Evolutionary conservation across 257 asterid genomes (phyloP).

Genomic region (Verbena officinalis): DNA sequence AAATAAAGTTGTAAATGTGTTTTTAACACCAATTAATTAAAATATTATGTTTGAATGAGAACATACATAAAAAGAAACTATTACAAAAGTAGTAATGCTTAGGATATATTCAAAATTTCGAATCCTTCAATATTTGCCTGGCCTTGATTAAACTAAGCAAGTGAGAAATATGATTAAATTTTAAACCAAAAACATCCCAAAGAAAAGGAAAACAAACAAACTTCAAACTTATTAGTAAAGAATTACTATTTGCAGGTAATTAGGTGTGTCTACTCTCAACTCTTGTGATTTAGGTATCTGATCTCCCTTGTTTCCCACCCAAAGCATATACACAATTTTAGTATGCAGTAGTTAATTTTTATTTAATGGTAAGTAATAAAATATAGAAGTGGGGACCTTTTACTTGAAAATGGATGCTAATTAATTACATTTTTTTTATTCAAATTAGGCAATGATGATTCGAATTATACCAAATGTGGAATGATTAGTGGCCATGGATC

Average conservation of each 20-base stretch:
- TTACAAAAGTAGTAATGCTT: too few relatives aligned
- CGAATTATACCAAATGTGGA: slow-evolving; percentile 3
- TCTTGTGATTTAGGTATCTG: slow-evolving; percentile 24
- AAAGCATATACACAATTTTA: slow-evolving; percentile 22
- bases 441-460: slow-evolving; percentile 8
- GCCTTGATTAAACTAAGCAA: too few relatives aligned
- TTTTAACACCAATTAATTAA: too few relatives aligned
- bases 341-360: neutral
- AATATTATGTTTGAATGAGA: too few relatives aligned
- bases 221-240: slow-evolving; percentile 5
- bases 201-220: neutral
- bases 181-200: neutral
- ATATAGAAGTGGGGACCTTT: slow-evolving; percentile 15
- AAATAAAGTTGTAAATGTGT: too few relatives aligned
- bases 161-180: neutral
- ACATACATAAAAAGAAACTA: too few relatives aligned
- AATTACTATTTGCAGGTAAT: slow-evolving; percentile 33
- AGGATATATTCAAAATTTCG: too few relatives aligned
- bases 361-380: slow-evolving; percentile 1
- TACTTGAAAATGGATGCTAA: neutral
- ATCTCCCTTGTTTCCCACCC: slow-evolving; percentile 26
- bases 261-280: slow-evolving; percentile 42
- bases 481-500: slow-evolving; percentile 16
- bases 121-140: too few relatives aligned
- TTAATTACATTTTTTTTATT: slow-evolving; percentile 6